Conservation (phyloP, 1,284 basidiomycete genomes). For the Singerocomus rubriflavus region DNA sequence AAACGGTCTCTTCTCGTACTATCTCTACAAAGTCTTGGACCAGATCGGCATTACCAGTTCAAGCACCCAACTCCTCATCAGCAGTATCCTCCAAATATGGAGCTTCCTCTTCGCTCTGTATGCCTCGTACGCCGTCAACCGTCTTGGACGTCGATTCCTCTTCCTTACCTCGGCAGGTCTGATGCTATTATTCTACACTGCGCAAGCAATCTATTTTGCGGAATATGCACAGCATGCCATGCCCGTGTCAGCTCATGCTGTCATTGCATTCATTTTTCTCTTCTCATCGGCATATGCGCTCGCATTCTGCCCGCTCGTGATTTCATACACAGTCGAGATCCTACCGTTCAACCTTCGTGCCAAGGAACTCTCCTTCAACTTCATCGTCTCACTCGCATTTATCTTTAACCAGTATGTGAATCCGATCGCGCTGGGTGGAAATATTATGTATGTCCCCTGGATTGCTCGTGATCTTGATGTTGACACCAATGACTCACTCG, state of each 20-base stretch:
- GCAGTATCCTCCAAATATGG: constrained; percentile 74
- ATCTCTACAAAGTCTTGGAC: constrained; percentile 69
- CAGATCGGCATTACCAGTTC: constrained; percentile 67
- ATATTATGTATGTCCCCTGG: constrained; percentile 47
- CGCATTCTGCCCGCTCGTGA: constrained; percentile 71
- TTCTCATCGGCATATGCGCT: constrained; percentile 70
- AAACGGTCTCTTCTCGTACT: constrained; percentile 75
- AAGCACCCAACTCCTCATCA: no score
- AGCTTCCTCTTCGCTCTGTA: constrained; percentile 62
- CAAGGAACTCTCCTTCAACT: constrained; percentile 76
- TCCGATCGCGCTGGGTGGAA: constrained; percentile 77
- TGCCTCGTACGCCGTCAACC: constrained; percentile 57
- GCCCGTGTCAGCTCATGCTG: constrained; percentile 53
- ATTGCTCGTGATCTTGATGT: background rate
- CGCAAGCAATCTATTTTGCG: constrained; percentile 73
- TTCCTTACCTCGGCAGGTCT: constrained; percentile 61
- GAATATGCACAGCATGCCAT: constrained; percentile 49
- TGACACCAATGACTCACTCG: background rate
- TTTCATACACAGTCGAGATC: constrained; percentile 75
- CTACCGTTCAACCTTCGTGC: constrained; percentile 71
- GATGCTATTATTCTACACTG: constrained; percentile 67
- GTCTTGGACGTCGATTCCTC: constrained; percentile 57
- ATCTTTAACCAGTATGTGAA: constrained; percentile 84
- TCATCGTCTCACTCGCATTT: constrained; percentile 61
- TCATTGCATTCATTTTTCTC: constrained; percentile 77